Conservation (phyloP, 768 basidiomycete species). For the Termitomyces bulborhizus region DNA sequence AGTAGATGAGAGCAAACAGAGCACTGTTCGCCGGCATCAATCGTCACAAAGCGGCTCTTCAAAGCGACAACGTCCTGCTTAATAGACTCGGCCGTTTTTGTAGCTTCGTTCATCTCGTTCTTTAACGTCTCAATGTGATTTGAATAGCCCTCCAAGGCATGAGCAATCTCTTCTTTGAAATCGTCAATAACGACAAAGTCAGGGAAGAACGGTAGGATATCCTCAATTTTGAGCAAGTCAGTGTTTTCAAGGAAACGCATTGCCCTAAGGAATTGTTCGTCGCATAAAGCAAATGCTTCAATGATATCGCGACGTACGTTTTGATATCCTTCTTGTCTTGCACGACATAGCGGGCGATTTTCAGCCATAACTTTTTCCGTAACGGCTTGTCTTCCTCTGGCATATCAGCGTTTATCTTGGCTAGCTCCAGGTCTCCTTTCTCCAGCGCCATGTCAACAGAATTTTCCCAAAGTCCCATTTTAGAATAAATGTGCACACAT, state of each 20-base stretch:
- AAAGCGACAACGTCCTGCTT: constrained; percentile 85
- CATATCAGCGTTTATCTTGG: constrained; percentile 92
- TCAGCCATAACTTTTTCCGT: constrained; percentile 94
- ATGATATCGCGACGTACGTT: constrained; percentile 54
- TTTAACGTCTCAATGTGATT: constrained; percentile 86
- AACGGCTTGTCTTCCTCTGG: constrained; percentile 85
- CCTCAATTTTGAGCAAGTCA: constrained; percentile 93
- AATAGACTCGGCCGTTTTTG: constrained; percentile 86
- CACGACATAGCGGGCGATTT: constrained; percentile 97
- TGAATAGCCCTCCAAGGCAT: constrained; percentile 91
- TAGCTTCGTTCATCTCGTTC: constrained; percentile 95
- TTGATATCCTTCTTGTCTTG: constrained; percentile 98
- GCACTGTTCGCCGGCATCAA: constrained; percentile 84
- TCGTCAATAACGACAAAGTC: constrained; percentile 99
- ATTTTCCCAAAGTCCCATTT: constrained; percentile 96
- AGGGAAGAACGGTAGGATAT: constrained; percentile 98
- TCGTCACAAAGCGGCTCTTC: constrained; percentile 85
- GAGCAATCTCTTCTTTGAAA: constrained; percentile 98
- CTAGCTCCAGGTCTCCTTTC: constrained; percentile 92
- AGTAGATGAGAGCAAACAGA: constrained; percentile 72
- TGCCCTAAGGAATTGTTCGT: constrained; percentile 47
- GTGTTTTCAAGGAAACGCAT: constrained; percentile 97
- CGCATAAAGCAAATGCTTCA: neutral
- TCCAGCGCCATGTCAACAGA: constrained; percentile 92
- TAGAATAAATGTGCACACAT: constrained; percentile 94